These are phyloP conservation scores for Quercus lobata DNA, from an alignment of 331 rosid species.

Conservation along the genomic window DNA sequence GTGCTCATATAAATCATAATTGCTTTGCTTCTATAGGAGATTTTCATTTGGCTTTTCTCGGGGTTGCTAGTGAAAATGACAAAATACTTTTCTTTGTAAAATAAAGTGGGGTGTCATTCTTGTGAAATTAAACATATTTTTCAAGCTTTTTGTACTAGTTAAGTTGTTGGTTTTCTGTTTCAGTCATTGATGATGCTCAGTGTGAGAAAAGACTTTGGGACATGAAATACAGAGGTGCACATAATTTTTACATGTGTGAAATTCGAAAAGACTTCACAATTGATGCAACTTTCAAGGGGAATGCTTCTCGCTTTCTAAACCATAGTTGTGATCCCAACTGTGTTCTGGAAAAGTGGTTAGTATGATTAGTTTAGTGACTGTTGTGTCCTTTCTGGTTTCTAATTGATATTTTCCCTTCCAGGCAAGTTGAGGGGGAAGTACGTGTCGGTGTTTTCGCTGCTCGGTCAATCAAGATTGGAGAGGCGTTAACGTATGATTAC, in stretches of 20 bases:
- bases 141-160: no score
- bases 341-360: conserved; percentile 87
- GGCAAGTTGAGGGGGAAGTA: conserved; percentile 95
- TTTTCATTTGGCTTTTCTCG: background rate
- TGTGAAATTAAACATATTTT: background rate
- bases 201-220: conserved; percentile 92
- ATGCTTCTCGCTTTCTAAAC: conserved; percentile 82
- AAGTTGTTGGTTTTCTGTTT: conserved; percentile 8
- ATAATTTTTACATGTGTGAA: conserved; percentile 94
- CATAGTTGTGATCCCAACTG: conserved; percentile 96
- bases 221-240: conserved; percentile 72
- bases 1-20: background rate
- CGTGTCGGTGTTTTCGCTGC: conserved; percentile 90
- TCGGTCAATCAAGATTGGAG: conserved; percentile 70
- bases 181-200: conserved; percentile 84
- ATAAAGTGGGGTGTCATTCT: background rate
- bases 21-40: background rate
- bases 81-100: background rate
- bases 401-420: conserved; percentile 24
- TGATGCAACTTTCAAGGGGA: conserved; percentile 95
- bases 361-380: conserved; percentile 14
- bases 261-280: conserved; percentile 89
- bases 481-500: conserved; percentile 84
- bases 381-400: background rate
- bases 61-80: background rate